These are phyloP conservation scores for Colletotrichum sojae DNA, from an alignment of 2,329 filamentous ascomycete species.

Conservation along the genomic window DNA sequence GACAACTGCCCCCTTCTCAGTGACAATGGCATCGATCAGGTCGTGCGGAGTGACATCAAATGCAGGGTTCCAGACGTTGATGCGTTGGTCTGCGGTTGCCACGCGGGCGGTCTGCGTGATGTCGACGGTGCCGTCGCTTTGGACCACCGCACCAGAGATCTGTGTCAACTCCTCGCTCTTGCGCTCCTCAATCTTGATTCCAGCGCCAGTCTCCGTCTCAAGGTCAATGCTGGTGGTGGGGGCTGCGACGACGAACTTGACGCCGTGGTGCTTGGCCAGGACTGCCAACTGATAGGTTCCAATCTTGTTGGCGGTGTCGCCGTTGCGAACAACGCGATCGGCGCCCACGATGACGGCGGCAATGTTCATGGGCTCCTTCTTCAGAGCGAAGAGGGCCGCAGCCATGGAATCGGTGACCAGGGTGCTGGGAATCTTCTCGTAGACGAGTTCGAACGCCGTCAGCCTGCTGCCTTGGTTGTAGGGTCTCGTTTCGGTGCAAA, in stretches of 20 bases:
- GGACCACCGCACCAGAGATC: slow-evolving; percentile 82
- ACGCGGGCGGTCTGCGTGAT: slow-evolving; percentile 76
- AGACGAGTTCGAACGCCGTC: slow-evolving; percentile 96
- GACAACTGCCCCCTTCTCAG: slow-evolving; percentile 88
- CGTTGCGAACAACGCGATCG: slow-evolving; percentile 94
- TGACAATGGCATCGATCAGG: slow-evolving; percentile 94
- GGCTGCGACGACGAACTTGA: slow-evolving; percentile 96
- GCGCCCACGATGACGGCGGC: slow-evolving; percentile 93
- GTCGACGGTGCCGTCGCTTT: slow-evolving; percentile 74
- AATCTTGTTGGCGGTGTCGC: slow-evolving; percentile 98
- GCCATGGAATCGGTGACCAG: slow-evolving; percentile 98
- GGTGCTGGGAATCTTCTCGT: slow-evolving; percentile 91
- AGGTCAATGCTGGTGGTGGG: slow-evolving; percentile 96
- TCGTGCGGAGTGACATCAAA: slow-evolving; percentile 94
- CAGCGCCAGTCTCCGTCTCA: slow-evolving; percentile 79
- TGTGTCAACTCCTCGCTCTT: slow-evolving; percentile 86
- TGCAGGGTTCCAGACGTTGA: slow-evolving; percentile 95
- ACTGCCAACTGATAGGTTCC: slow-evolving; percentile 95
- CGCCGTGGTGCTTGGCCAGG: slow-evolving; percentile 87
- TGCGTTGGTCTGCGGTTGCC: slow-evolving; percentile 82
- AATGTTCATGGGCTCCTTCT: slow-evolving; percentile 76
- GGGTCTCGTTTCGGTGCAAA: slow-evolving; percentile 95
- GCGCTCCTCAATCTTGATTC: slow-evolving; percentile 93
- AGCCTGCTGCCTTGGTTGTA: slow-evolving; percentile 98
- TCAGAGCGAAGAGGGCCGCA: slow-evolving; percentile 80